A percentile compares a stretch with the other conserved stretches of the same genome.
Evolutionary conservation across 1,139 yeast species (phyloP).

Genomic region (Yamadazyma epiphylla): DNA sequence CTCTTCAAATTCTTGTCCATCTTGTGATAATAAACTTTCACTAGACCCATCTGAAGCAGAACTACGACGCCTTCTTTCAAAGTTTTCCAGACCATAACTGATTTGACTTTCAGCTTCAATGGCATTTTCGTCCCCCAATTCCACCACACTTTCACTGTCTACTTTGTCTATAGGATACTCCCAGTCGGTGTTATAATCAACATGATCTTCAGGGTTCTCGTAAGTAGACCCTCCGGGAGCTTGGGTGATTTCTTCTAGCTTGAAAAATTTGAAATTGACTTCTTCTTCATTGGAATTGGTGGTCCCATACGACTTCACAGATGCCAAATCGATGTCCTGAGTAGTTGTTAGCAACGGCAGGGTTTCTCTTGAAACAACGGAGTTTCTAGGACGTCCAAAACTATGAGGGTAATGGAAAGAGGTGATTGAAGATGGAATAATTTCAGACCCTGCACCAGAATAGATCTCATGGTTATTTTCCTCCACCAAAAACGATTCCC

Average conservation of each 20-base stretch:
- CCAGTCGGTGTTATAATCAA: constrained; percentile 72
- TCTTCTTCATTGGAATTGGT: constrained; percentile 29
- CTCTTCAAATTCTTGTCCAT: constrained; percentile 11
- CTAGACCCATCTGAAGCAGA: constrained; percentile 24
- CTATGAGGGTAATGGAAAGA: constrained; percentile 77
- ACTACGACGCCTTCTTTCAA: constrained; percentile 28
- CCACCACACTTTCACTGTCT: constrained; percentile 27
- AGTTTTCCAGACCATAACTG: constrained; percentile 8
- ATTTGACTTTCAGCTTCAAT: constrained; percentile 4
- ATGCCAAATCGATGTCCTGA: constrained; percentile 19
- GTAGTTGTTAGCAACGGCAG: constrained; percentile 33
- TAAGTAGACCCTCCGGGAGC: constrained; percentile 89
- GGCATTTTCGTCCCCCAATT: constrained; percentile 7
- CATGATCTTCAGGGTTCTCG: constrained; percentile 52
- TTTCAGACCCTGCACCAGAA: constrained; percentile 87
- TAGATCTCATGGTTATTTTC: constrained; percentile 67
- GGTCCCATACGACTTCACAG: constrained; percentile 28
- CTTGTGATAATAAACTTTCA: constrained; percentile 14
- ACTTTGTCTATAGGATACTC: constrained; percentile 48
- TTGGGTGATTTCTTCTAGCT: constrained; percentile 73
- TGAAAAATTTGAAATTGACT: constrained; percentile 69
- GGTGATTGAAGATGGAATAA: constrained; percentile 85
- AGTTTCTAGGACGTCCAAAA: constrained; percentile 32
- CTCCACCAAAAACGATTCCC: constrained; percentile 37
- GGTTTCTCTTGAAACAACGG: constrained; percentile 27